Base-by-base conservation (phyloP, 2,329 filamentous ascomycete genomes). In the Aspergillus sp. region DNA sequence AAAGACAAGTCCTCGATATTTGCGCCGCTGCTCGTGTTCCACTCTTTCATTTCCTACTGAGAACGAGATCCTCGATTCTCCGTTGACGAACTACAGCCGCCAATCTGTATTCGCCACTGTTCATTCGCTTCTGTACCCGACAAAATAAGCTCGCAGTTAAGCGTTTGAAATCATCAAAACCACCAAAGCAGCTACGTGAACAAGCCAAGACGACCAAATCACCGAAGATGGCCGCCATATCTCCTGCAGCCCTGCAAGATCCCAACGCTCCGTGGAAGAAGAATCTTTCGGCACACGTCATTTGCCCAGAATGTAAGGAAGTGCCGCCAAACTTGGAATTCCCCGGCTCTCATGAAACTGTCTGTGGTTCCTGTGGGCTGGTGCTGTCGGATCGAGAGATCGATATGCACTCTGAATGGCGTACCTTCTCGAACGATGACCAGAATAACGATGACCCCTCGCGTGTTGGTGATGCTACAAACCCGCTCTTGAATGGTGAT, bases 381-480 rank as follows among this genome's bases (percentile, higher is more conserved):
- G 95, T 99, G 6, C 84, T 99, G 31, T 90, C 90, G 59, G 90
- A 93, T 70, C 89, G 91, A 64, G 92, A 95, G 73, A 93, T 99
- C 70, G 96, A 99, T 73, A 96, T 91, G 60, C 90, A 96, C 62
- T 96, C 92, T 48, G 95, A 99, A 79, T 99, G 95, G 95, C 91
- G 95, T 73, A 99, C 95, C 1, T 99, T 99, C 78, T 92, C 93
- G 72, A 98, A 98, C 73, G 95, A 99, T 71, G 96, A 99, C 73
- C 91, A 96, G 75, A 91, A 91, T 70, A 93, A 90, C 70, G 96
- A 98, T 68, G 95, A 99, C 66, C 95, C 96, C 4, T 97, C 92
- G 58, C 95, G 95, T 91, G 93, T 99, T 64, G 95, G 95, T 80
- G 95, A 98, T 67, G 90, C 90, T 6, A 88, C 89, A 60, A 97